Base-by-base conservation (phyloP, 1,139 yeast species). In the Saccharomycopsis crataegensis region DNA sequence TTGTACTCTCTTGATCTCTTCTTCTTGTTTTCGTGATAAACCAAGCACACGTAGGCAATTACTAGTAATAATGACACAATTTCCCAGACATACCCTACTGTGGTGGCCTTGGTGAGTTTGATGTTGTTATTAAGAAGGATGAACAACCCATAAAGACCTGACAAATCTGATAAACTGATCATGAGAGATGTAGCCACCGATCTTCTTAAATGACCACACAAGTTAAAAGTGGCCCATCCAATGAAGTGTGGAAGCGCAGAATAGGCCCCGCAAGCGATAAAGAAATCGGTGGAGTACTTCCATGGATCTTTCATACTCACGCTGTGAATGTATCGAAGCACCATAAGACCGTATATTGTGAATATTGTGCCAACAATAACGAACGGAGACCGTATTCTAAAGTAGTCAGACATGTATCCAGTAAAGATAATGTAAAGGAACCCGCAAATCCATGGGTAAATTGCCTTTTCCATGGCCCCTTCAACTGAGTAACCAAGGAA, bases 101-200 rank as follows among this genome's bases (percentile, higher is more conserved):
- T 4, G 4, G 28, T 22, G 51, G 89, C 91, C 48, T 82, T 65
- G 54, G 77, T 22, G 28, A 22, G 28, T 4, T 22, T 2, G 28
- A 22, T 67, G 52, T 80, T 67, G 52, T 90, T 90, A 49, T 68
- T 66, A 45, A 74, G 71, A 70, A 80, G 83, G 28, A 82, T 69
- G 62, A 75, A 84, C 3, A 87, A 77, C 8, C 87, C 71, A 57
- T 83, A 75, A 62, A 83, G 82, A 60, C 89, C 90, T 54, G 89
- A 90, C 61, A 82, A 79, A 65, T 83, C 83, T 54, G 89, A 89
- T 62, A 83, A 82, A 2, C 88, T 88, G 59, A 84, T 78, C 61
- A 80, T 83, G 73, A 81, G 79, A 1, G 85, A 87, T 14, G 86
- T 78, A 43, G 83, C 85, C 40, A 83, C 83, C 37, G 83, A 72